phyloP scores from a whole-genome alignment of 257 asterid genomes.

The Ilex asprella region DNA sequence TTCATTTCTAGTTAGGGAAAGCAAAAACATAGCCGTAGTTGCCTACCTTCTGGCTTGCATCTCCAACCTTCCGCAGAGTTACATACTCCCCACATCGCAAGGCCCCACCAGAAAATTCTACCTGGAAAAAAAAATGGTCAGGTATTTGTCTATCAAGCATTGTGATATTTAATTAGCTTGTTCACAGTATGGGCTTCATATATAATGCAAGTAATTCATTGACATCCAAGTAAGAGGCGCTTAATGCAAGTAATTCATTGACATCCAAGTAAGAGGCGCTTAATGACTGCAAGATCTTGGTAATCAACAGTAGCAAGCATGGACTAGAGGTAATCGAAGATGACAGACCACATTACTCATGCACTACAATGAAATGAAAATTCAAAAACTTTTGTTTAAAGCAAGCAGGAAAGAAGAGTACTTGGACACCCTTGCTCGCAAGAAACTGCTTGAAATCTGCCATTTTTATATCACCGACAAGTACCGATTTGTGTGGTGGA shows the following conservation, averaged over 20 bases:
- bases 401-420: conserved; percentile 9
- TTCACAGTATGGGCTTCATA: not conserved
- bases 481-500: conserved; percentile 84
- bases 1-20: not conserved
- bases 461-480: conserved; percentile 94
- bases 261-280: not conserved
- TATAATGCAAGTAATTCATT: not conserved
- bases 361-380: not conserved
- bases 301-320: not conserved
- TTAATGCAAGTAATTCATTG: too few species aligned
- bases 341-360: not conserved
- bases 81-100: conserved; percentile 91
- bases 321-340: not conserved
- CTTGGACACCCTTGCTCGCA: conserved; percentile 92
- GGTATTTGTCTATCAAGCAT: not conserved
- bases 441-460: conserved; percentile 97
- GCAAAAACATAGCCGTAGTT: not conserved
- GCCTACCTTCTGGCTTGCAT: conserved; percentile 85
- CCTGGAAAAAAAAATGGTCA: conserved; percentile 33
- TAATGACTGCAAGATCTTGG: not conserved
- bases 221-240: not conserved
- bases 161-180: not conserved
- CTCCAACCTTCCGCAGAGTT: conserved; percentile 92
- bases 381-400: not conserved
- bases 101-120: conserved; percentile 82